A percentile compares a stretch with the other conserved stretches of the same genome.
phyloP scores from a whole-genome alignment of 2,329 filamentous ascomycete genomes.

The Talaromyces piceae region DNA sequence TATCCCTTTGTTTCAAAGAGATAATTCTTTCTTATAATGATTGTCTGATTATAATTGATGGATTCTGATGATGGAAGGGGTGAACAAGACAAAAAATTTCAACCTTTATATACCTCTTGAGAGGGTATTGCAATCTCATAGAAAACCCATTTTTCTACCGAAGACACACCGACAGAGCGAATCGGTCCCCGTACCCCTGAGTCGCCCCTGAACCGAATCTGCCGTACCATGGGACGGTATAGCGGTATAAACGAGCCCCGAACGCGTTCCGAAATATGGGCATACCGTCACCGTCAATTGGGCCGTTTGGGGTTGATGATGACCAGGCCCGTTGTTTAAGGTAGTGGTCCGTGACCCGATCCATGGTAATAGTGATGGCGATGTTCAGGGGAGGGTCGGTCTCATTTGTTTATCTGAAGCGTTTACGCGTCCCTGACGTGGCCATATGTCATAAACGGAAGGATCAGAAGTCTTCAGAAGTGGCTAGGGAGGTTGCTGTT shows the following conservation, averaged over 20 bases:
- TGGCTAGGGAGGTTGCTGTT: background rate
- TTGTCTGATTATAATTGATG: slow-evolving; percentile 7
- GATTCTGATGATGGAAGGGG: slow-evolving; percentile 2
- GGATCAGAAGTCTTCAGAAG: background rate
- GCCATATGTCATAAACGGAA: background rate
- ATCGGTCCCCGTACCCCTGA: background rate
- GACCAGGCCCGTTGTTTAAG: background rate
- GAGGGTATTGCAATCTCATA: background rate
- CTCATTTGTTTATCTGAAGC: background rate
- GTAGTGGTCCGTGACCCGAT: background rate
- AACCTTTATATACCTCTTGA: slow-evolving; percentile 7
- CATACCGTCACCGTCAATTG: background rate
- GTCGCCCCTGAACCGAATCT: background rate
- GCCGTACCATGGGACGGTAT: background rate
- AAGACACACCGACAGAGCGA: background rate
- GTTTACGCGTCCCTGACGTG: background rate
- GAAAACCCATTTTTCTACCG: slow-evolving; percentile 6
- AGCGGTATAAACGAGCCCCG: background rate
- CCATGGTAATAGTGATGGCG: background rate
- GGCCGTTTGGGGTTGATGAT: background rate
- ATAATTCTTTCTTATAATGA: slow-evolving; percentile 4
- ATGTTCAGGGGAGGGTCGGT: background rate
- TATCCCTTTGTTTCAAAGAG: slow-evolving; percentile 3
- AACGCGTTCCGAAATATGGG: background rate
- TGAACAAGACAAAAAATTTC: background rate